Percentiles rank a stretch among this genome's conserved stretches.
These are phyloP conservation scores for Rubia balearica DNA, from an alignment of 305 asterid species.

Conservation along the genomic window DNA sequence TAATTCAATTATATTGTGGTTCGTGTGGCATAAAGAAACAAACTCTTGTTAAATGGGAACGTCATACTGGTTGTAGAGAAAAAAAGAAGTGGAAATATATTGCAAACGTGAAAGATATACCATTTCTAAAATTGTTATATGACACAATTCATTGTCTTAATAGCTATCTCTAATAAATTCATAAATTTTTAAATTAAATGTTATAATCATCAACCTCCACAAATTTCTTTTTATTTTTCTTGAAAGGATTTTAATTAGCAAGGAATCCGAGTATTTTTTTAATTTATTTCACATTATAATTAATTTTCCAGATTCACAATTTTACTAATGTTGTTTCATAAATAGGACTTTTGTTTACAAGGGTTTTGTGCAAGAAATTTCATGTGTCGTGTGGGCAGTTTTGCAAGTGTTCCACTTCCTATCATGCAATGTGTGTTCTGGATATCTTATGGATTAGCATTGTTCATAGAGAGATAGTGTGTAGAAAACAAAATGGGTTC, in stretches of 20 bases:
- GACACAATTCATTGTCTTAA: slow-evolving; percentile 20
- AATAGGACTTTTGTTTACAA: slow-evolving; percentile 41
- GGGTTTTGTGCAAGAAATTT: slow-evolving; percentile 74
- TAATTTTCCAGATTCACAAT: slow-evolving; percentile 2
- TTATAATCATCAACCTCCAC: too few species aligned
- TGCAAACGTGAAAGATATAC: slow-evolving; percentile 67
- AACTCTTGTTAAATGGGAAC: slow-evolving; percentile 86
- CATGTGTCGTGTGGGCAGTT: slow-evolving; percentile 93
- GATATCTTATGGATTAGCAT: slow-evolving; percentile 85
- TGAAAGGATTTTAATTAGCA: too few species aligned
- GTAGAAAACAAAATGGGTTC: slow-evolving; percentile 64
- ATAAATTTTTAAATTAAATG: background rate
- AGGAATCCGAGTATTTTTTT: too few species aligned
- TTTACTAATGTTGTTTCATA: background rate
- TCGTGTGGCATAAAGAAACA: slow-evolving; percentile 68
- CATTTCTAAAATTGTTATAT: slow-evolving; percentile 80
- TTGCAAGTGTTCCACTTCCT: slow-evolving; percentile 76
- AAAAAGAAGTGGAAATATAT: slow-evolving; percentile 87
- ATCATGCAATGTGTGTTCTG: slow-evolving; percentile 87
- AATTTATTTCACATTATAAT: background rate
- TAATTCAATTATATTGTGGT: slow-evolving; percentile 73
- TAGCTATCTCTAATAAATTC: too few species aligned
- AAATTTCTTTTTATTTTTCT: too few species aligned
- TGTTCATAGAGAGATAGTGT: slow-evolving; percentile 70
- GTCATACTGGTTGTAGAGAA: slow-evolving; percentile 16